Percentiles rank a stretch among this genome's conserved stretches.
These are phyloP conservation scores for Artemisia tridentata DNA, from an alignment of 129 eudicot species.

Conservation along the genomic window DNA sequence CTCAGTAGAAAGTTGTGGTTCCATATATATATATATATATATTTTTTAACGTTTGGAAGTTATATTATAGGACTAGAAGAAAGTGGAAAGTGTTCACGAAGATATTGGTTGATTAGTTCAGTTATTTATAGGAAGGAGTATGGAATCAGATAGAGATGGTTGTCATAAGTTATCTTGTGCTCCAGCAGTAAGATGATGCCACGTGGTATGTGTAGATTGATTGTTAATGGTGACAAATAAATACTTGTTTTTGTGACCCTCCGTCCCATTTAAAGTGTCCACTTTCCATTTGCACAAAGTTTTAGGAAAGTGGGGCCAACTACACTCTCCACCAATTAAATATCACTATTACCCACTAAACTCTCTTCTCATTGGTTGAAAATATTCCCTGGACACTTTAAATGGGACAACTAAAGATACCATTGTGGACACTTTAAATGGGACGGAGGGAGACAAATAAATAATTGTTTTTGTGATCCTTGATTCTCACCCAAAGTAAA, in stretches of 20 bases:
- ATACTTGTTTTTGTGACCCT: too few relatives aligned
- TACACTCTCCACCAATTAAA: too few relatives aligned
- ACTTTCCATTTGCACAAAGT: too few relatives aligned
- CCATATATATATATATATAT: slow-evolving; percentile 17
- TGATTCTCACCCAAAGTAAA: too few relatives aligned
- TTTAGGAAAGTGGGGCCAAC: too few relatives aligned
- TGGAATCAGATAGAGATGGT: slow-evolving; percentile 29
- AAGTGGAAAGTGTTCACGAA: slow-evolving; percentile 22
- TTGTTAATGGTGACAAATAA: not conserved
- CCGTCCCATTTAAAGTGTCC: too few relatives aligned
- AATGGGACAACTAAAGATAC: too few relatives aligned
- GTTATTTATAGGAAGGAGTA: slow-evolving; percentile 28
- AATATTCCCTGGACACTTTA: too few relatives aligned
- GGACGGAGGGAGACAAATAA: not conserved
- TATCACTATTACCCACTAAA: too few relatives aligned
- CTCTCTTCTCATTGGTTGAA: too few relatives aligned
- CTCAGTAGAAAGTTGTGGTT: slow-evolving; percentile 24
- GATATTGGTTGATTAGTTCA: slow-evolving; percentile 13
- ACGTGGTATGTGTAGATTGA: slow-evolving; percentile 23
- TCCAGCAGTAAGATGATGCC: slow-evolving; percentile 20
- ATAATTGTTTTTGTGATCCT: too few relatives aligned
- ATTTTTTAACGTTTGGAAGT: not conserved
- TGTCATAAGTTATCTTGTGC: slow-evolving; percentile 23
- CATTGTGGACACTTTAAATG: too few relatives aligned
- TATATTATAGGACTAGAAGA: slow-evolving; percentile 12